Percentiles rank a stretch among this genome's conserved stretches.
These are phyloP conservation scores for Xylaria digitata DNA, from an alignment of 2,329 filamentous ascomycete genomes.

Conservation along the genomic window DNA sequence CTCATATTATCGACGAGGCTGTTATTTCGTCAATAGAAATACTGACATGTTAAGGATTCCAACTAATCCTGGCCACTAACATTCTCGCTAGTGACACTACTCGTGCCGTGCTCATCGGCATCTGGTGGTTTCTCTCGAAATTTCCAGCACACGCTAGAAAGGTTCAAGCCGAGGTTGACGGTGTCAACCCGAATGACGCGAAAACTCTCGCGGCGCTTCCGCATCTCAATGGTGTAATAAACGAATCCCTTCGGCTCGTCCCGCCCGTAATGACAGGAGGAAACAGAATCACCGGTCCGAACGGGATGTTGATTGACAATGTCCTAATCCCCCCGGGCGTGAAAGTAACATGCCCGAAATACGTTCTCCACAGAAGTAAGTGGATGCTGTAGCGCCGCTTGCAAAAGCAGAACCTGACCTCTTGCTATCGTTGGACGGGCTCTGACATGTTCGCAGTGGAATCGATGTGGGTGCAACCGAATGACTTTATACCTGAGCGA, in stretches of 20 bases:
- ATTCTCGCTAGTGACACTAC: slow-evolving; percentile 37
- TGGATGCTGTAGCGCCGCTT: not conserved
- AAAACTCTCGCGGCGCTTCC: slow-evolving; percentile 33
- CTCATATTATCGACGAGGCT: not conserved
- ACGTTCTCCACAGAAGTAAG: slow-evolving; percentile 41
- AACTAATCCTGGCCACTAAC: not conserved
- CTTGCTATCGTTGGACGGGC: not conserved
- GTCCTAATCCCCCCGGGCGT: slow-evolving; percentile 36
- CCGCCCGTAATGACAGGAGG: slow-evolving; percentile 38
- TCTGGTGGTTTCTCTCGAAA: slow-evolving; percentile 38
- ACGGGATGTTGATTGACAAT: slow-evolving; percentile 34
- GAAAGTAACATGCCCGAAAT: slow-evolving; percentile 39
- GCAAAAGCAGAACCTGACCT: not conserved
- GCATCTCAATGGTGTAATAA: slow-evolving; percentile 39
- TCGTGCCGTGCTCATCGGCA: slow-evolving; percentile 35
- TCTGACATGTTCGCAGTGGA: slow-evolving; percentile 36
- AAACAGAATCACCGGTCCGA: slow-evolving; percentile 35
- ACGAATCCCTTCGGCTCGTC: slow-evolving; percentile 36
- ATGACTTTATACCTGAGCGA: slow-evolving; percentile 42
- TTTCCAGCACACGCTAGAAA: slow-evolving; percentile 35
- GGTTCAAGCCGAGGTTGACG: slow-evolving; percentile 32
- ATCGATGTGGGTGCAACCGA: slow-evolving; percentile 34
- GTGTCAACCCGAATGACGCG: slow-evolving; percentile 29
- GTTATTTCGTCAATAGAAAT: not conserved
- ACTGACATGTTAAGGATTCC: not conserved